Evolutionary conservation across 805 yeast genomes (phyloP), one percentile per base, ranked within the genome.

Genomic region (Dipodascus albidus): DNA sequence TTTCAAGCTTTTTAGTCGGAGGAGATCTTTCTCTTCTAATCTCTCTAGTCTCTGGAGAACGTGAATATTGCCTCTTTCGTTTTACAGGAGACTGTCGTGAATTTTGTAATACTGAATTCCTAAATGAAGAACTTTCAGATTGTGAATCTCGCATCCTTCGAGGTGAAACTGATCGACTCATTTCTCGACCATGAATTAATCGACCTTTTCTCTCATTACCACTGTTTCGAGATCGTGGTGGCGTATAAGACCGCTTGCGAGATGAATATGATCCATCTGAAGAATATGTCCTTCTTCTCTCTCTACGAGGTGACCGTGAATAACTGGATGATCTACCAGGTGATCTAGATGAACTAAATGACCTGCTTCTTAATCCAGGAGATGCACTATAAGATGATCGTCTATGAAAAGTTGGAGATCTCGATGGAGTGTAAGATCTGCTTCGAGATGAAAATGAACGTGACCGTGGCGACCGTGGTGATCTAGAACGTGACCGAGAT

Each of bases 391-490:
- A 27, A 27, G 33, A 27, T 27, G 9, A 11, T 6, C 33, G 6
- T 27, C 33, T 27, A 27, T 27, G 9, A 11, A 11, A 27, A 6
- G 9, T 27, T 6, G 33, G 33, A 27, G 33, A 17, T 4, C 19
- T 9, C 6, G 49, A 47, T 6, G n/a, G 49, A 15, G 49, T 14
- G n/a, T 47, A 47, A 11, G 49, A 27, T 27, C 33, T 27, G 11
- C 33, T 27, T 11, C 33, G 33, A 27, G 48, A 42, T 21, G 19
- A 19, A 33, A 63, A 53, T 2, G 62, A 62, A 15, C 53, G 51
- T 20, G 67, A 61, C 3, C 53, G 22, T 2, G 66, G 56, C 44
- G 66, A 51, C 9, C 68, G 59, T 19, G 62, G 53, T 2, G 68
- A 62, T 6, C 60, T 50, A 1, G 65, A 50, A 49, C 64, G 38